A percentile compares a stretch with the other conserved stretches of the same genome.
phyloP scores from a whole-genome alignment of 1,139 yeast genomes.

The Magnusiomyces paraingens region DNA sequence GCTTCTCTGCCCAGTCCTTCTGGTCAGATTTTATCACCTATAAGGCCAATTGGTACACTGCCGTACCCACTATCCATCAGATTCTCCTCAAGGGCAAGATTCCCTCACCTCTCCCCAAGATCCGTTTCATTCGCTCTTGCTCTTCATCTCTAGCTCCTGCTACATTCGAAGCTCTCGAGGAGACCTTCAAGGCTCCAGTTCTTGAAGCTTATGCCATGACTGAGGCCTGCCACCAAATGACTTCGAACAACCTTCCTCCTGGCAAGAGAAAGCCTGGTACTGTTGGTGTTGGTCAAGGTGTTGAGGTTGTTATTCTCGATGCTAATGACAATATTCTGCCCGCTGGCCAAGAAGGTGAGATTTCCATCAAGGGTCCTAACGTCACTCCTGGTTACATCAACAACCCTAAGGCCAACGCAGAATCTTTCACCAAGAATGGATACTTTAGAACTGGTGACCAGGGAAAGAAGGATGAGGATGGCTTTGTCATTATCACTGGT shows the following conservation, averaged over 20 bases:
- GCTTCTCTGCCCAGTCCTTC: slow-evolving; percentile 51
- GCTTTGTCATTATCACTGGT: slow-evolving; percentile 54
- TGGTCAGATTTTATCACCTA: slow-evolving; percentile 49
- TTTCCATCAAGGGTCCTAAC: slow-evolving; percentile 55
- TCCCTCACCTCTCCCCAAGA: slow-evolving; percentile 46
- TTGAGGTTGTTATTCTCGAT: slow-evolving; percentile 51
- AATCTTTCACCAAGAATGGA: slow-evolving; percentile 49
- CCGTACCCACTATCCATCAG: slow-evolving; percentile 67
- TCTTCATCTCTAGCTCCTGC: slow-evolving; percentile 62
- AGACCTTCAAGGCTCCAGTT: slow-evolving; percentile 54
- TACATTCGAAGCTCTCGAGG: slow-evolving; percentile 49
- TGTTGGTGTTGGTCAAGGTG: slow-evolving; percentile 66
- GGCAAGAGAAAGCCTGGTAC: slow-evolving; percentile 60
- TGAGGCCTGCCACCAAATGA: slow-evolving; percentile 67
- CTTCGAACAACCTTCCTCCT: slow-evolving; percentile 60
- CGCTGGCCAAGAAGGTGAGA: slow-evolving; percentile 54
- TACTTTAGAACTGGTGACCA: slow-evolving; percentile 72
- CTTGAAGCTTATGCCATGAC: slow-evolving; percentile 76
- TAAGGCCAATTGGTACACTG: slow-evolving; percentile 61
- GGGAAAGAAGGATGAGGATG: slow-evolving; percentile 54
- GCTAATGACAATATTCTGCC: slow-evolving; percentile 41
- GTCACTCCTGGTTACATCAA: slow-evolving; percentile 67
- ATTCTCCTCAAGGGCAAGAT: slow-evolving; percentile 46
- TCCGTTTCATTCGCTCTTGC: slow-evolving; percentile 62
- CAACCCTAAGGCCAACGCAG: slow-evolving; percentile 59